Percentiles rank a stretch among this genome's conserved stretches.
These are phyloP conservation scores for Theobroma grandiflorum DNA, from an alignment of 441 rosid species.

Conservation along the genomic window DNA sequence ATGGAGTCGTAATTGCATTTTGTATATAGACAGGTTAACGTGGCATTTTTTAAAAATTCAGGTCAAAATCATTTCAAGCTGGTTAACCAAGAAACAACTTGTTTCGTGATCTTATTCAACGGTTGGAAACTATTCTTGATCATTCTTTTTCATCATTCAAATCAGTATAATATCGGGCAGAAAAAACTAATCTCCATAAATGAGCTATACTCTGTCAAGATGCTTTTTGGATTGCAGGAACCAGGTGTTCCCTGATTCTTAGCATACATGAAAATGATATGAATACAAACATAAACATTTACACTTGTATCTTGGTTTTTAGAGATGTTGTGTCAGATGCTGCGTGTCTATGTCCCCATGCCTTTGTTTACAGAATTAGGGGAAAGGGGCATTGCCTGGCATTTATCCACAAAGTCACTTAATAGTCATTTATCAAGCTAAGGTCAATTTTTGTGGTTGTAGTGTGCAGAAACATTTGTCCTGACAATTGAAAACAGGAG, in stretches of 20 bases:
- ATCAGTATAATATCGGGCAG: not conserved
- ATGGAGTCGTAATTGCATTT: not conserved
- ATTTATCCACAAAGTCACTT: not conserved
- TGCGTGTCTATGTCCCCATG: not conserved
- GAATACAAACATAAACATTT: not conserved
- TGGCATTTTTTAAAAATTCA: not conserved
- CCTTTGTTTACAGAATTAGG: not conserved
- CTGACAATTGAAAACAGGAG: not conserved
- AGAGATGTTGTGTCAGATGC: not conserved
- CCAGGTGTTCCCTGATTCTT: not conserved
- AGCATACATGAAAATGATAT: too few relatives aligned
- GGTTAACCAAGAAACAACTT: not conserved
- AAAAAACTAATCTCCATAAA: not conserved
- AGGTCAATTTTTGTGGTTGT: not conserved
- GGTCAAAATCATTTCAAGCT: not conserved
- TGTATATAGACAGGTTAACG: not conserved
- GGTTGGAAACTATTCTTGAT: not conserved
- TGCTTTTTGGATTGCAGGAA: constrained; percentile 7
- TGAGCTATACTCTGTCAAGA: not conserved
- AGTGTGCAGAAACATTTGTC: not conserved
- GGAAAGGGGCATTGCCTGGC: not conserved
- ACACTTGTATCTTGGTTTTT: not conserved
- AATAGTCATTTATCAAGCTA: constrained; percentile 7
- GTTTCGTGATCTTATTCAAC: not conserved
- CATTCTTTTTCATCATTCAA: not conserved